These are phyloP conservation scores for Wilcoxina mikolae DNA, from an alignment of 495 filamentous ascomycete species.

Conservation along the genomic window DNA sequence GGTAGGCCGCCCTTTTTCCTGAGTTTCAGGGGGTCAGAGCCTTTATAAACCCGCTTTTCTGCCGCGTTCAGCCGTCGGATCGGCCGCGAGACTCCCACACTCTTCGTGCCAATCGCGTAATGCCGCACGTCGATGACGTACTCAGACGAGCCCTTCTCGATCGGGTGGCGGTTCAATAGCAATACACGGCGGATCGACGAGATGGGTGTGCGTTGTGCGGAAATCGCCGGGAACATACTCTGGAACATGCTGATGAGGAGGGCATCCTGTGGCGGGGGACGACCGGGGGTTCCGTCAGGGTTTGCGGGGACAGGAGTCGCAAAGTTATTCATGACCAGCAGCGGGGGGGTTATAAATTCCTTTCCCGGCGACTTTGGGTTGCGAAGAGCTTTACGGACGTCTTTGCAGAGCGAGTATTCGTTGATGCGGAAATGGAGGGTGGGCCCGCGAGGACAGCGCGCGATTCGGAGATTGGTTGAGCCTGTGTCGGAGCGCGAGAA, in stretches of 20 bases:
- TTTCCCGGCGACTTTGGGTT: conserved; percentile 67
- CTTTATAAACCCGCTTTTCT: conserved; percentile 41
- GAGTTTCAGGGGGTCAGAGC: background rate
- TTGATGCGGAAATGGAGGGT: conserved; percentile 94
- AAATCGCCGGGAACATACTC: conserved; percentile 90
- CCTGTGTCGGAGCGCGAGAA: conserved; percentile 70
- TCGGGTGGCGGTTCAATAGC: conserved; percentile 64
- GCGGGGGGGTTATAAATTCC: conserved; percentile 65
- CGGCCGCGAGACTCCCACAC: conserved; percentile 64
- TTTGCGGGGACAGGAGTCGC: conserved; percentile 44
- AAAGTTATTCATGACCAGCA: conserved; percentile 99
- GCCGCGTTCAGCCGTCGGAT: conserved; percentile 78
- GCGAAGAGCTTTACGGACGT: conserved; percentile 65
- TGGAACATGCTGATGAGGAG: conserved; percentile 93
- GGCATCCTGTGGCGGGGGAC: conserved; percentile 76
- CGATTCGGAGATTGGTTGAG: conserved; percentile 83
- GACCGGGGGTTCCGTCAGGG: conserved; percentile 45
- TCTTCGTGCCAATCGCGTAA: conserved; percentile 83
- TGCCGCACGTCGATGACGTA: conserved; percentile 88
- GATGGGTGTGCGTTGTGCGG: conserved; percentile 75
- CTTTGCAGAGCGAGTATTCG: conserved; percentile 85
- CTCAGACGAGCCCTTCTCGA: conserved; percentile 39
- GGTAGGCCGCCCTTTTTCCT: conserved; percentile 52
- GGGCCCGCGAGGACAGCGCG: conserved; percentile 76
- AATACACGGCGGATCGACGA: conserved; percentile 78